phyloP scores from a whole-genome alignment of 352 stramenopile species.

The Pythium apleroticum region DNA sequence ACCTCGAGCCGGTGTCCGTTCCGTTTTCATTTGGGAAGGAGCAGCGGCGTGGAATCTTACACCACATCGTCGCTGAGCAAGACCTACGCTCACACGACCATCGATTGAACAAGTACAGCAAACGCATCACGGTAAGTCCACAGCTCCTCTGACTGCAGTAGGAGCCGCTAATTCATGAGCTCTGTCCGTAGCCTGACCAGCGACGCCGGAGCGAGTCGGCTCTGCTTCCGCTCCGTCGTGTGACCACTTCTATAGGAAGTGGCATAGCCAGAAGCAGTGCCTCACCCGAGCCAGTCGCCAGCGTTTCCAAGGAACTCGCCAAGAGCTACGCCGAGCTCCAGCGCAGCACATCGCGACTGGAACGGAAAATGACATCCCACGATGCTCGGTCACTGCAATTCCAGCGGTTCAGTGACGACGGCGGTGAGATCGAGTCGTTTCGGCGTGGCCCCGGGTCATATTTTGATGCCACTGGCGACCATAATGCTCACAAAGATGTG shows the following conservation, averaged over 20 bases:
- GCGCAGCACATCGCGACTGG: conserved; percentile 32
- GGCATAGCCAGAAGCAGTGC: background rate
- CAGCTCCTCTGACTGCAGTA: background rate
- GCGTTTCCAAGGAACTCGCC: conserved; percentile 51
- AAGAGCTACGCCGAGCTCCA: conserved; percentile 52
- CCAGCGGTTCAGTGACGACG: conserved; percentile 34
- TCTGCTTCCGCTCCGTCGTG: conserved; percentile 12
- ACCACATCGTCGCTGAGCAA: conserved; percentile 26
- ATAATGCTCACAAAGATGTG: background rate
- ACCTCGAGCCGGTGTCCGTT: conserved; percentile 43
- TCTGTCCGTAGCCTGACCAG: conserved; percentile 1
- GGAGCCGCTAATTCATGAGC: background rate
- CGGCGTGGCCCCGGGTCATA: conserved; percentile 39
- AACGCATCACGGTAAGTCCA: conserved; percentile 7
- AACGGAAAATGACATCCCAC: conserved; percentile 36
- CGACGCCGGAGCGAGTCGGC: conserved; percentile 20
- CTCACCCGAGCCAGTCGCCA: background rate
- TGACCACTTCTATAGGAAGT: background rate
- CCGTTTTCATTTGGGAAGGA: conserved; percentile 52
- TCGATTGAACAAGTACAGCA: conserved; percentile 18
- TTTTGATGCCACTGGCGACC: background rate
- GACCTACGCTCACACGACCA: conserved; percentile 9
- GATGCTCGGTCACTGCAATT: conserved; percentile 31
- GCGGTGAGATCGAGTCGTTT: conserved; percentile 31
- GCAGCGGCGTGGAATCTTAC: conserved; percentile 44